phyloP scores from a whole-genome alignment of 2,329 filamentous ascomycete genomes.

The Corinectria fuckeliana region DNA sequence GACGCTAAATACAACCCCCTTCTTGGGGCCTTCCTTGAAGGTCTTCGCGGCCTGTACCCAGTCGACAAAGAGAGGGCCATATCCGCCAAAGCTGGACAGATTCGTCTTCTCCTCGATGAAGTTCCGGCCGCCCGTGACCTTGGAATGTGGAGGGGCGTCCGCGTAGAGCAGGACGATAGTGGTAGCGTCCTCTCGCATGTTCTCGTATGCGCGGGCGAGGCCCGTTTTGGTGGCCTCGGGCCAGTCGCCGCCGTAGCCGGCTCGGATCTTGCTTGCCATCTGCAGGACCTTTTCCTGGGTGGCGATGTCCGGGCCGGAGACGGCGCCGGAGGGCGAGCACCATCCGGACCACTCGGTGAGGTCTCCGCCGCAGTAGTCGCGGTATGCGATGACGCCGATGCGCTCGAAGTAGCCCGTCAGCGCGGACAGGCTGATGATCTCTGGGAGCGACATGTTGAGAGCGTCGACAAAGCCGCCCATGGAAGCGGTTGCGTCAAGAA shows the following conservation, averaged over 20 bases:
- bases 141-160: conserved; percentile 55
- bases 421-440: conserved; percentile 56
- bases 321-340: conserved; percentile 39
- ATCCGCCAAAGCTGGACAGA: conserved; percentile 40
- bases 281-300: conserved; percentile 44
- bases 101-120: conserved; percentile 37
- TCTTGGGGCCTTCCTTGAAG: conserved; percentile 43
- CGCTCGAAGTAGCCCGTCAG: conserved; percentile 57
- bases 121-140: conserved; percentile 39
- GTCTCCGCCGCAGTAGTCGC: conserved; percentile 50
- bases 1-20: conserved; percentile 53
- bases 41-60: conserved; percentile 49
- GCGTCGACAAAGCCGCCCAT: conserved; percentile 52
- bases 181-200: conserved; percentile 55
- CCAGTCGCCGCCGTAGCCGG: conserved; percentile 48
- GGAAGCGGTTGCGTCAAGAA: conserved; percentile 55
- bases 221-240: conserved; percentile 58
- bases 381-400: conserved; percentile 58
- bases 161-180: conserved; percentile 58
- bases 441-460: conserved; percentile 54
- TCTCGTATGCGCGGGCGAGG: conserved; percentile 52
- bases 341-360: conserved; percentile 58
- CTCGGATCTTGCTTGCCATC: conserved; percentile 43
- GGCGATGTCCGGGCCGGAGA: conserved; percentile 24
- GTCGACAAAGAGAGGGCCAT: conserved; percentile 48